Evolutionary conservation across 2,329 filamentous ascomycete genomes (phyloP), one percentile per base, ranked within the genome.

Genomic region (Calonectria pteridis): DNA sequence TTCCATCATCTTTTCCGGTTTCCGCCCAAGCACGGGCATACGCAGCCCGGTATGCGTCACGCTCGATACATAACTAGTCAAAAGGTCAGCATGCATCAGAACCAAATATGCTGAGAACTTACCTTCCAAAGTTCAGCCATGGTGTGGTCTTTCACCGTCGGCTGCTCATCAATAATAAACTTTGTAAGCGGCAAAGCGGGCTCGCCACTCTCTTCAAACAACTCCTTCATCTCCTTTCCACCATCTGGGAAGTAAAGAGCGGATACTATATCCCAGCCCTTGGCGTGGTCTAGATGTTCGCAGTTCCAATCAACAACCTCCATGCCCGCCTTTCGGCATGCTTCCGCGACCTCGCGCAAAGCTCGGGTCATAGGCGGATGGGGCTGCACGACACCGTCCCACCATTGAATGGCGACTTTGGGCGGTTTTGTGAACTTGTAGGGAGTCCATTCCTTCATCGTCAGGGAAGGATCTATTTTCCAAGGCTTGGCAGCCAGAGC

Each of bases 221-320:
- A 86, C 3, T 85, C 86, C 1, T 82, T 81, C 37, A 89, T 88
- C 72, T 91, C 88, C 20, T 85, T 83, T 0, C 87, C 92, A 31
- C 90, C 92, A 76, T 94, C 92, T 2, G 87, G 82, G 81, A 90
- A 93, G 80, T 93, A 93, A 1, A 91, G 78, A 1, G 76, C 75
- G 1, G 80, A 80, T 13, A 77, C 31, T 7, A 90, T 84, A 7
- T 91, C 84, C 81, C 90, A 85, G 0, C 87, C 87, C 67, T 89
- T 84, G 28, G 83, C 80, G 75, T 92, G 92, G 67, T 88, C 85
- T 75, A 92, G 85, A 28, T 89, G 83, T 76, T 89, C 82, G 88
- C 91, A 90, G 4, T 82, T 76, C 82, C 82, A 83, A 67, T 91
- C 87, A 4, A 92, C 84, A 71, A 93, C 80, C 58, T 93, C 87